phyloP scores from a whole-genome alignment of 805 yeast species.

The Pichia membranifaciens region DNA sequence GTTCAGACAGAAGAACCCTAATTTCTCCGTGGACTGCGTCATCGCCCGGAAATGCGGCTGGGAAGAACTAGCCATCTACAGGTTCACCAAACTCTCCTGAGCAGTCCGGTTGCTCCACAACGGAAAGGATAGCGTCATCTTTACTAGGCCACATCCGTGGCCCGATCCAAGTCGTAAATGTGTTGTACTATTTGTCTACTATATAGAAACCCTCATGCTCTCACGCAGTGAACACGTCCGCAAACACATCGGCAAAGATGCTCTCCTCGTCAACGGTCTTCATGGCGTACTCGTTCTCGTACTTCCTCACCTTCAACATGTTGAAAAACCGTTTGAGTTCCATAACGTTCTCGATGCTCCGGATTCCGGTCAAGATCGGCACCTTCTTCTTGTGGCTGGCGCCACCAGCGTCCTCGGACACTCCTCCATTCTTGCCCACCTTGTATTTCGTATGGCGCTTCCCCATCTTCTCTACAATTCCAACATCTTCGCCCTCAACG shows the following conservation, averaged over 20 bases:
- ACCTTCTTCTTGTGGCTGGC: constrained; percentile 17
- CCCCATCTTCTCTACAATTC: constrained; percentile 31
- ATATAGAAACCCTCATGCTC: too few relatives aligned
- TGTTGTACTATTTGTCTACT: too few relatives aligned
- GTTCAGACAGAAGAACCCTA: constrained; percentile 33
- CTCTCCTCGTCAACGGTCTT: constrained; percentile 34
- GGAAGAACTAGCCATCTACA: constrained; percentile 80
- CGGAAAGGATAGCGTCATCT: too few relatives aligned
- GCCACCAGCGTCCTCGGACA: constrained; percentile 11
- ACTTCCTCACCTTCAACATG: constrained; percentile 55
- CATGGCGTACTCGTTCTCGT: constrained; percentile 59
- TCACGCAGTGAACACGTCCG: constrained; percentile 52
- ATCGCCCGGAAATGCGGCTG: constrained; percentile 84
- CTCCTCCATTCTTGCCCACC: constrained; percentile 19
- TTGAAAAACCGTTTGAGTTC: constrained; percentile 61
- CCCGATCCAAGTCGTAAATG: too few relatives aligned
- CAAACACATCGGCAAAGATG: constrained; percentile 51
- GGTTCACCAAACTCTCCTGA: constrained; percentile 35
- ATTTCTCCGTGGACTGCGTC: constrained; percentile 52
- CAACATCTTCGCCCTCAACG: constrained; percentile 20
- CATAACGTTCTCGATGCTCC: constrained; percentile 34
- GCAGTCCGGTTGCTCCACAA: too few relatives aligned
- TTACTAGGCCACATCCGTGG: too few relatives aligned
- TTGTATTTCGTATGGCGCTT: constrained; percentile 14
- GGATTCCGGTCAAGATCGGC: constrained; percentile 45